Evolutionary conservation across 108 stramenopile genomes (phyloP), one percentile per base, ranked within the genome.

Genomic region (Nitzschia palea): DNA sequence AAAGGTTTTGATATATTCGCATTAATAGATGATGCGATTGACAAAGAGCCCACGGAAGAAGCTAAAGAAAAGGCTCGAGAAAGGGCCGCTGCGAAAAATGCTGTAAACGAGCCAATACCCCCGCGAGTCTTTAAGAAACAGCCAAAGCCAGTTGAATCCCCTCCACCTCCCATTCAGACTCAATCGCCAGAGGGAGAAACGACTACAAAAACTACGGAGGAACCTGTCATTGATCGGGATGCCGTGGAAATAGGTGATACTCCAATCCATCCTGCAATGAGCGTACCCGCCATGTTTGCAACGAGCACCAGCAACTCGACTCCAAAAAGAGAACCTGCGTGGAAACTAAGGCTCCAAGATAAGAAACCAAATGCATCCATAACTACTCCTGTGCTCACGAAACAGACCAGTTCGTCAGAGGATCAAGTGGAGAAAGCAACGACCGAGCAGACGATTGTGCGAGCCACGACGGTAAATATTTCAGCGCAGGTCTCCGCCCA

Each of bases 21-120:
- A 23, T 17, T 43, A 8, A 53, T 74, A 27, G 73, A 74, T 43
- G 50, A 61, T 61, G 73, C 63, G 17, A 67, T 74, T 44, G 65
- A 66, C 29, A 62, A 65, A 12, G 65, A 42, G 26, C 50, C 73
- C 23, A 62, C 73, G 14, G 55, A 40, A 22, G 51, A 53, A 28
- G 73, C 73, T 10, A 55, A 64, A 33, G 57, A 61, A 44, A 73
- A 69, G 22, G 58, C 58, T 34, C 12, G 59, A 20, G 59, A 65
- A 53, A 27, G 29, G 30, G 67, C 55, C 1, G 57, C 65, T 2
- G 54, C 36, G 10, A 48, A 74, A 25, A 60, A 44, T 32, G 65
- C 59, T 52, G 25, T 27, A 14, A 48, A 61, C 0, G 67, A 55
- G 20, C 65, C 65, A 25, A 56, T 68, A 4, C 67, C 55, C 0